Conservation (phyloP, 768 basidiomycete species). For the Podaxis sp. region DNA sequence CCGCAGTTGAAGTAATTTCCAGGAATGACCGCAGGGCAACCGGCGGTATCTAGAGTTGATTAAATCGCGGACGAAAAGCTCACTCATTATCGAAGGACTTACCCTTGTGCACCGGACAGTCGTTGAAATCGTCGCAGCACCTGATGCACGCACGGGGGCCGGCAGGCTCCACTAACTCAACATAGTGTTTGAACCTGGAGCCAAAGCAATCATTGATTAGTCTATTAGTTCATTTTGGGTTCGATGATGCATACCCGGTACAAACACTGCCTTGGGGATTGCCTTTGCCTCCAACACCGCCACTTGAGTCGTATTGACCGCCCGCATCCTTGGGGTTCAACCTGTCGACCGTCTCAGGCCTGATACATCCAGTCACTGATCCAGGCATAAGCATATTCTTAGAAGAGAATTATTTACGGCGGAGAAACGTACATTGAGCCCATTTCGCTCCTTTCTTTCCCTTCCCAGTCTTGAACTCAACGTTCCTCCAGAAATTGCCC, state of each 20-base stretch:
- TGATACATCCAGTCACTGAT: conserved; percentile 55
- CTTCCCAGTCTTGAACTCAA: conserved; percentile 44
- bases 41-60: conserved; percentile 36
- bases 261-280: conserved; percentile 51
- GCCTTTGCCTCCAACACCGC: conserved; percentile 46
- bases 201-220: background rate
- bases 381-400: background rate
- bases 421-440: conserved; percentile 37
- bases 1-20: conserved; percentile 55
- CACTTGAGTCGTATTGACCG: conserved; percentile 57
- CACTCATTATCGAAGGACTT: background rate
- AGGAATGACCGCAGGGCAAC: conserved; percentile 47
- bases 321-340: conserved; percentile 47
- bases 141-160: conserved; percentile 52
- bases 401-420: background rate
- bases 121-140: conserved; percentile 52
- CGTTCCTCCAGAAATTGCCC: conserved; percentile 48
- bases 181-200: conserved; percentile 52
- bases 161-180: conserved; percentile 53
- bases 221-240: background rate
- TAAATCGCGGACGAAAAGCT: background rate
- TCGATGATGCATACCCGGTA: conserved; percentile 34
- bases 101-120: conserved; percentile 51
- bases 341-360: conserved; percentile 37
- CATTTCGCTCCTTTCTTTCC: conserved; percentile 39